Evolutionary conservation across 495 filamentous ascomycete species (phyloP).

Genomic region (Daldinia loculata): DNA sequence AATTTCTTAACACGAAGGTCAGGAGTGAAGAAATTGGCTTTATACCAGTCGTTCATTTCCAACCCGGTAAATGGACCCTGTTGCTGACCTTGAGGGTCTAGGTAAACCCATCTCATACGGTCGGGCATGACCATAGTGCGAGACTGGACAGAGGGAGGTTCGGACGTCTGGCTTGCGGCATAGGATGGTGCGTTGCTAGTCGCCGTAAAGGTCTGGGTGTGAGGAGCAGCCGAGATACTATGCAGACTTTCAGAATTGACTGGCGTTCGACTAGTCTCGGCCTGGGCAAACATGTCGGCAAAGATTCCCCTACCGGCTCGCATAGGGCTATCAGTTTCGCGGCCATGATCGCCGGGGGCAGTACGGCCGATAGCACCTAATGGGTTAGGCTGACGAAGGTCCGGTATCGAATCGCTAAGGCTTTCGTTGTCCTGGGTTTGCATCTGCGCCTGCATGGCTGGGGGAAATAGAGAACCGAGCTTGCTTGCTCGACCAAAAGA

Average conservation of each 20-base stretch:
- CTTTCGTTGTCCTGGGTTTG: slow-evolving; percentile 66
- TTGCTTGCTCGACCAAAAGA: slow-evolving; percentile 79
- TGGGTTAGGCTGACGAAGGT: slow-evolving; percentile 58
- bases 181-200: slow-evolving; percentile 43
- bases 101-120: slow-evolving; percentile 97
- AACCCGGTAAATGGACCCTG: slow-evolving; percentile 96
- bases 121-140: slow-evolving; percentile 99
- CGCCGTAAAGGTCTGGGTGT: slow-evolving; percentile 49
- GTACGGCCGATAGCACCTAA: slow-evolving; percentile 65
- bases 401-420: slow-evolving; percentile 59
- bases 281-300: slow-evolving; percentile 60
- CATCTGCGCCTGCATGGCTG: slow-evolving; percentile 89
- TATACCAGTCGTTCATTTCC: slow-evolving; percentile 99
- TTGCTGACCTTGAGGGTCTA: slow-evolving; percentile 88
- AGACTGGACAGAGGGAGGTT: slow-evolving; percentile 76
- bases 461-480: slow-evolving; percentile 85
- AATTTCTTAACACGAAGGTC: slow-evolving; percentile 93
- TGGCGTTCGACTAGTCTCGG: slow-evolving; percentile 50
- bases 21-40: slow-evolving; percentile 94
- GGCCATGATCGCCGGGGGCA: slow-evolving; percentile 55
- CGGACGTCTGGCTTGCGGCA: slow-evolving; percentile 48
- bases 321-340: slow-evolving; percentile 72
- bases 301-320: slow-evolving; percentile 64
- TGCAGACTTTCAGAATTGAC: slow-evolving; percentile 46
- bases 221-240: slow-evolving; percentile 45